Evolutionary conservation across 805 yeast genomes (phyloP).

Genomic region (Candida vartiovaarae): DNA sequence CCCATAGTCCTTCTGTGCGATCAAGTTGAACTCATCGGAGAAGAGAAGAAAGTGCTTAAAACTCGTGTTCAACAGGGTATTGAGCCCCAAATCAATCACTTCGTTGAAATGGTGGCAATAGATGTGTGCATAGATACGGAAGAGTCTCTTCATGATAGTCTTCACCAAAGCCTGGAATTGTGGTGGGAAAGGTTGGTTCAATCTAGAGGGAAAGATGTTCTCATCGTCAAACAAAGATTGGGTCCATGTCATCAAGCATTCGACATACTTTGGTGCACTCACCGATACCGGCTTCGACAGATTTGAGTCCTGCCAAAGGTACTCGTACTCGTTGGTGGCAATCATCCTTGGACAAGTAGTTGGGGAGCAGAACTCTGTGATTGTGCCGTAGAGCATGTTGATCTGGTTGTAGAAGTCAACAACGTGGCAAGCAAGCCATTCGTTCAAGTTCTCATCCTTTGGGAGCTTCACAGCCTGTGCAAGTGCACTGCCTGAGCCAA

Average conservation of each 20-base stretch:
- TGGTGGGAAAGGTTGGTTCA: conserved; percentile 87
- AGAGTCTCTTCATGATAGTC: conserved; percentile 84
- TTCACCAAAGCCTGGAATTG: conserved; percentile 73
- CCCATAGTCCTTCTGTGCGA: conserved; percentile 79
- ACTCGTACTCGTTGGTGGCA: conserved; percentile 95
- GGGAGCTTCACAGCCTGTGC: conserved; percentile 93
- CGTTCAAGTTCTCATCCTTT: conserved; percentile 82
- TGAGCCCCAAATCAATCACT: conserved; percentile 84
- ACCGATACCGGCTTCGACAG: conserved; percentile 71
- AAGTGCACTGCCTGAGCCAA: conserved; percentile 87
- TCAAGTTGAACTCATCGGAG: conserved; percentile 73
- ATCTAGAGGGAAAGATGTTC: conserved; percentile 79
- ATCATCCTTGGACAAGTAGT: conserved; percentile 94
- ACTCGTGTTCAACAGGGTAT: conserved; percentile 88
- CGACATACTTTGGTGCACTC: conserved; percentile 93
- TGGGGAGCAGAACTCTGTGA: conserved; percentile 95
- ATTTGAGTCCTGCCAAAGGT: conserved; percentile 86
- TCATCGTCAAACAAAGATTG: conserved; percentile 91
- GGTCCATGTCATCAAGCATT: conserved; percentile 89
- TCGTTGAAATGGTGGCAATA: conserved; percentile 98
- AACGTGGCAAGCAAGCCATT: conserved; percentile 97
- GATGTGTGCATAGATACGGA: conserved; percentile 93
- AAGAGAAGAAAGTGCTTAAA: conserved; percentile 90
- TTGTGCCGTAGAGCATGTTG: conserved; percentile 92
- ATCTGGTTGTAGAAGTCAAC: conserved; percentile 95